Conservation (phyloP, 495 filamentous ascomycete species). For the Pyrenula massariospora region DNA sequence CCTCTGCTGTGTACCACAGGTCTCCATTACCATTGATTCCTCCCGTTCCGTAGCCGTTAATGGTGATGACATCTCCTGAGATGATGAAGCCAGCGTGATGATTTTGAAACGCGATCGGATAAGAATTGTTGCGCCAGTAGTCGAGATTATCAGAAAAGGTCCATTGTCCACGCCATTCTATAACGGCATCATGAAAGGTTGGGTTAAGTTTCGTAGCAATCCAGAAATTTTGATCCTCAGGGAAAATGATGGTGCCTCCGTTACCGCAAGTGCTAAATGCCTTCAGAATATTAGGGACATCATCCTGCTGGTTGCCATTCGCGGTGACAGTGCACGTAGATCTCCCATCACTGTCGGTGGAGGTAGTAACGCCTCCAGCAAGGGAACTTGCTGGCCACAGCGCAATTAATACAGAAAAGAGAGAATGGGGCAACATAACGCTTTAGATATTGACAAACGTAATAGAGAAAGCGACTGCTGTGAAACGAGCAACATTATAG, state of each 20-base stretch:
- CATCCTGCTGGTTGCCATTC: conserved; percentile 21
- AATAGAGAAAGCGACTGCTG: no score
- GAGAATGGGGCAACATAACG: neutral
- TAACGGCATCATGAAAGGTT: conserved; percentile 27
- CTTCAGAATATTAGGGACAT: conserved; percentile 35
- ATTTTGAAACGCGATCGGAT: conserved; percentile 44
- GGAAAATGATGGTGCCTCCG: conserved; percentile 40
- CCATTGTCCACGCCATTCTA: conserved; percentile 38
- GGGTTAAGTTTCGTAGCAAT: conserved; percentile 38
- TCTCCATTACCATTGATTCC: conserved; percentile 41
- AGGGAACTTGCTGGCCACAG: neutral
- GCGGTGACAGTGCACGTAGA: conserved; percentile 15
- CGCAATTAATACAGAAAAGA: neutral
- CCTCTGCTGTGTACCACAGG: conserved; percentile 16
- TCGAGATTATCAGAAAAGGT: conserved; percentile 36
- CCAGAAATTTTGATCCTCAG: conserved; percentile 34
- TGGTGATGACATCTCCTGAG: conserved; percentile 32
- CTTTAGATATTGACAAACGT: no score
- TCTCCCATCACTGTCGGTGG: neutral
- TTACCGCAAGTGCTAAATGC: conserved; percentile 38
- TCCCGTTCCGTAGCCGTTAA: conserved; percentile 38
- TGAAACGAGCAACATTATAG: no score
- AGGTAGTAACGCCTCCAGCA: neutral
- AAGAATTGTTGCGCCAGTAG: conserved; percentile 45
- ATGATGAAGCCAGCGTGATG: conserved; percentile 41